Evolutionary conservation across 2,329 filamentous ascomycete species (phyloP).

Genomic region (Daldinia eschscholtzii): DNA sequence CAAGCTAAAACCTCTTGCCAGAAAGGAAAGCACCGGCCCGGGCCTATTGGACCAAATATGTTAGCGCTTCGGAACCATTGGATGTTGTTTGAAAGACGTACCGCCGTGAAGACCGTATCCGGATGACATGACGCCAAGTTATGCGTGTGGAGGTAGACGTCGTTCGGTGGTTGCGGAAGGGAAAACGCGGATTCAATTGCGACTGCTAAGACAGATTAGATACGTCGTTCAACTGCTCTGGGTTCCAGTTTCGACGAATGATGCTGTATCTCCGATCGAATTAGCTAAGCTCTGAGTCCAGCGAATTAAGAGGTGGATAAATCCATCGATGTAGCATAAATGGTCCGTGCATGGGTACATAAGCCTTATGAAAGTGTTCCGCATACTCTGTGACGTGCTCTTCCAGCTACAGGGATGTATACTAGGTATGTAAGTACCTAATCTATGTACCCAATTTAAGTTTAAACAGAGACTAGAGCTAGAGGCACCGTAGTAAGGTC

Average conservation of each 20-base stretch:
- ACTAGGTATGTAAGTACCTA: neutral
- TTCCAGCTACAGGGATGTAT: neutral
- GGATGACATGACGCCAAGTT: slow-evolving; percentile 74
- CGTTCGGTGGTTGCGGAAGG: slow-evolving; percentile 22
- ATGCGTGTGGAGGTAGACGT: slow-evolving; percentile 30
- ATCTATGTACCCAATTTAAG: neutral
- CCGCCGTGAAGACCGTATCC: slow-evolving; percentile 86
- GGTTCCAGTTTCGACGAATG: slow-evolving; percentile 24
- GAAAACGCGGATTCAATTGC: slow-evolving; percentile 41
- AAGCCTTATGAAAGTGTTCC: neutral
- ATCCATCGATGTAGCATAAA: neutral
- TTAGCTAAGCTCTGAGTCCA: slow-evolving; percentile 6
- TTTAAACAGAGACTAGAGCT: neutral
- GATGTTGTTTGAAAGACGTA: slow-evolving; percentile 58
- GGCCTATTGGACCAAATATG: slow-evolving; percentile 58
- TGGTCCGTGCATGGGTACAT: neutral
- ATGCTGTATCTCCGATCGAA: slow-evolving; percentile 22
- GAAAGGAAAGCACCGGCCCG: slow-evolving; percentile 94
- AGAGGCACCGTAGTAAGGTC: neutral
- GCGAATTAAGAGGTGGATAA: slow-evolving; percentile 26
- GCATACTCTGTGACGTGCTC: neutral
- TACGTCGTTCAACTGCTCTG: slow-evolving; percentile 23
- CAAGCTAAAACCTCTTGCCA: slow-evolving; percentile 99
- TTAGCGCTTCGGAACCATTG: slow-evolving; percentile 37
- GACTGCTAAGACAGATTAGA: slow-evolving; percentile 32